A percentile compares a stretch with the other conserved stretches of the same genome.
phyloP scores from a whole-genome alignment of 768 basidiomycete genomes.

The Lyophyllum shimeji region DNA sequence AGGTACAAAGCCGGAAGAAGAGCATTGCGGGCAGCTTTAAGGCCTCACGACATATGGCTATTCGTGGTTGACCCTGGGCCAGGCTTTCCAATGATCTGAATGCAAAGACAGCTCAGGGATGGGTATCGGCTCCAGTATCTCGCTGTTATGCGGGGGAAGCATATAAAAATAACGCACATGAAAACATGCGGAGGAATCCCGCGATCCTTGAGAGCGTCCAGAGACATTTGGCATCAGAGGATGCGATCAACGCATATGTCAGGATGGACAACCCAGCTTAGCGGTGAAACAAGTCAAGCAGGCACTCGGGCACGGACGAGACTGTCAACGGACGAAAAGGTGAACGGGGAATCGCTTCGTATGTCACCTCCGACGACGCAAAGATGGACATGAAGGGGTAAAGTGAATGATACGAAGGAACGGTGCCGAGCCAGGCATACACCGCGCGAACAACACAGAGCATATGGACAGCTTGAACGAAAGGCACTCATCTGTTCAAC shows the following conservation, averaged over 20 bases:
- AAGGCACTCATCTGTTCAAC: conserved; percentile 9
- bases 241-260: conserved; percentile 10
- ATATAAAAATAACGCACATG: background rate
- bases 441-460: background rate
- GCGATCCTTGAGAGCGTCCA: background rate
- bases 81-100: background rate
- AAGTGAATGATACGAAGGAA: background rate
- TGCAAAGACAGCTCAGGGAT: background rate
- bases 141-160: background rate
- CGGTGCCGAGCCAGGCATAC: background rate
- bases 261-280: background rate
- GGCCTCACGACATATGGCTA: background rate
- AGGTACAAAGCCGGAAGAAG: conserved; percentile 7
- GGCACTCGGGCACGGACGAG: background rate
- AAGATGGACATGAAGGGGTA: background rate
- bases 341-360: background rate
- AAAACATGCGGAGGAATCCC: too few species aligned
- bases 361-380: background rate
- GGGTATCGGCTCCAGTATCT: background rate
- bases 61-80: background rate
- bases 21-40: conserved; percentile 5
- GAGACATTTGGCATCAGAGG: conserved; percentile 2
- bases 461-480: conserved; percentile 9
- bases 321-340: background rate
- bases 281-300: background rate